These are phyloP conservation scores for Amylostereum chailletii DNA, from an alignment of 1,284 basidiomycete species.

Conservation along the genomic window DNA sequence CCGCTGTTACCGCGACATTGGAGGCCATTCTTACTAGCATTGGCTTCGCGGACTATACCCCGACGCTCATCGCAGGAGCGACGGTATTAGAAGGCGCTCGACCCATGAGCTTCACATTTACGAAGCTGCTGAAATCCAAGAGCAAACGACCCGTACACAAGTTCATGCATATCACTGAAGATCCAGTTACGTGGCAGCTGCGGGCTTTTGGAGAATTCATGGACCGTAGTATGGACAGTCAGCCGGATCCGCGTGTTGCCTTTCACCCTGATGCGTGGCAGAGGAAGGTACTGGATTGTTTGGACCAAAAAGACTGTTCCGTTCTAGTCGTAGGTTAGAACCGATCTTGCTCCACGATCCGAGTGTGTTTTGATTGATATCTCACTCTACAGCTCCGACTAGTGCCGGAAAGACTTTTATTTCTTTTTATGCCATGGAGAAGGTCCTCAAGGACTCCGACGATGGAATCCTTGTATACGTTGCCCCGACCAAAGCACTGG, in stretches of 20 bases:
- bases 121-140: constrained; percentile 42
- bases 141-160: constrained; percentile 29
- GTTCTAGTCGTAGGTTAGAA: constrained; percentile 56
- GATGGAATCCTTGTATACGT: constrained; percentile 65
- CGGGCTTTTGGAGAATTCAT: constrained; percentile 65
- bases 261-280: constrained; percentile 71
- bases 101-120: constrained; percentile 41
- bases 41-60: constrained; percentile 34
- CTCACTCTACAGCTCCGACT: constrained; percentile 39
- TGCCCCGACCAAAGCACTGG: constrained; percentile 66
- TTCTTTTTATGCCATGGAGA: constrained; percentile 70
- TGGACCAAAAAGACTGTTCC: constrained; percentile 45
- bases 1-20: constrained; percentile 28
- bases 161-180: constrained; percentile 49
- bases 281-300: constrained; percentile 50
- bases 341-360: neutral
- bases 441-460: constrained; percentile 48
- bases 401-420: constrained; percentile 73
- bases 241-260: constrained; percentile 44
- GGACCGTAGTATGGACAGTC: constrained; percentile 63
- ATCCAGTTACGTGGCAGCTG: constrained; percentile 57
- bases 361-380: no score
- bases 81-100: constrained; percentile 21
- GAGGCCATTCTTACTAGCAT: constrained; percentile 31
- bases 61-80: constrained; percentile 16